phyloP scores from a whole-genome alignment of 2,329 filamentous ascomycete species.

The Plectosphaerella cucumerina region DNA sequence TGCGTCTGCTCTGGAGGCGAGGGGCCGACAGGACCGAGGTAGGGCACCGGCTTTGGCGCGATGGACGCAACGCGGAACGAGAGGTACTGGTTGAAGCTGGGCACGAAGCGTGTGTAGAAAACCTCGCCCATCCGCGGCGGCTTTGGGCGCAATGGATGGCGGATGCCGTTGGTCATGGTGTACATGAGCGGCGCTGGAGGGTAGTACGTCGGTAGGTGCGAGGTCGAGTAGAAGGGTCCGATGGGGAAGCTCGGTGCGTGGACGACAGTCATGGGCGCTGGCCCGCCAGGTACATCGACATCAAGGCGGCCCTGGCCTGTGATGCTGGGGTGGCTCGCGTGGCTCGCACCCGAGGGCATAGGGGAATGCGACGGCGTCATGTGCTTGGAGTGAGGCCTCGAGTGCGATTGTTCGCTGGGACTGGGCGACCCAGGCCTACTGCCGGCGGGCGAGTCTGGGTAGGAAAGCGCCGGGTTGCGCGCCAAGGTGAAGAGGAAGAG shows the following conservation, averaged over 20 bases:
- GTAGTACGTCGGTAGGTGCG: slow-evolving; percentile 86
- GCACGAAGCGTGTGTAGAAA: slow-evolving; percentile 85
- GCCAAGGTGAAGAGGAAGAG: slow-evolving; percentile 84
- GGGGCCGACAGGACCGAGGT: slow-evolving; percentile 54
- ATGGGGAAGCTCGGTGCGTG: slow-evolving; percentile 35
- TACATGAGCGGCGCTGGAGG: slow-evolving; percentile 81
- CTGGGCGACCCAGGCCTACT: slow-evolving; percentile 52
- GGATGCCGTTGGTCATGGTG: slow-evolving; percentile 69
- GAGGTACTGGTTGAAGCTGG: slow-evolving; percentile 76
- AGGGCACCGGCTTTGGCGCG: slow-evolving; percentile 57
- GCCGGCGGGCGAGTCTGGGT: slow-evolving; percentile 45
- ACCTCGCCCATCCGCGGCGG: slow-evolving; percentile 86
- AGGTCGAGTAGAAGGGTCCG: slow-evolving; percentile 76
- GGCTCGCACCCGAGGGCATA: slow-evolving; percentile 17
- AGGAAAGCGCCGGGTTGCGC: slow-evolving; percentile 42
- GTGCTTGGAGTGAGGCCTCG: slow-evolving; percentile 16
- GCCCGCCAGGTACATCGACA: slow-evolving; percentile 33
- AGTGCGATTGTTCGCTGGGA: slow-evolving; percentile 22
- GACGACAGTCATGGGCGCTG: slow-evolving; percentile 28
- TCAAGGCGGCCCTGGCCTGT: neutral
- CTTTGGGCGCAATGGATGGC: slow-evolving; percentile 84
- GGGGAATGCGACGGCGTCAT: slow-evolving; percentile 17
- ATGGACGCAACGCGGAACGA: slow-evolving; percentile 82
- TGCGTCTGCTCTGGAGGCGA: slow-evolving; percentile 33
- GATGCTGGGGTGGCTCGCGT: too few species aligned